Base-by-base conservation (phyloP, 345 rosid genomes). In the Rhizophora mangle region DNA sequence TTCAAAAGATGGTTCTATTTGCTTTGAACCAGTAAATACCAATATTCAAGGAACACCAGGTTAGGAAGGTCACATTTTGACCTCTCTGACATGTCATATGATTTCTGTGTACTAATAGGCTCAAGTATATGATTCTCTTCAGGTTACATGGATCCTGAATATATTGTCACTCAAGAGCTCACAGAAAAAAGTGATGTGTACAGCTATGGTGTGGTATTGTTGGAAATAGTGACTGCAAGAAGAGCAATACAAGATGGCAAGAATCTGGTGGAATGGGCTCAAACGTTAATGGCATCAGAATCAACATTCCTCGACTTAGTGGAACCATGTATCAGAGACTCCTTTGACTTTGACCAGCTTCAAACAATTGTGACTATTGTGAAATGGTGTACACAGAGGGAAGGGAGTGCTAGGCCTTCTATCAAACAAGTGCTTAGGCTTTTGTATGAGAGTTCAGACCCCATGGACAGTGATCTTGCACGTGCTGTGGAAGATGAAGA, bases 61-160 rank as follows among this genome's bases (percentile, higher is more conserved):
- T 91, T 36, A 68, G 85, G 49, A 68, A 32, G 37, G 65, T 72
- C 69, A 21, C 49, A 56, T 37, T 64, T 22, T 61, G 46, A 51
- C 60, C 31, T 11, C 36, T 51, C 37, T 46, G 64, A 60, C 21
- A 26, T 47, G 18, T 62, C 36, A 31, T 20, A 30, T 26, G 60
- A 4, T 15, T 32, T 13, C 21, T 31, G 55, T 62, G 31, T 32
- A n/a, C 64, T 47, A 20, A 64, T 68, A 64, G 58, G 64, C 64
- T 67, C 72, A 57, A 78, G 36, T 53, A 26, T 29, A 67, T 9
- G 60, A 54, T 64, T 63, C 21, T 36, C 79, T 77, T 66, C 92
- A 93, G 98, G 97, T 74, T 91, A 89, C 65, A 88, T 94, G 89
- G 97, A 94, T 82, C 99, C 96, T 26, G 97, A 91, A 79, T 94